phyloP scores from a whole-genome alignment of 1,284 basidiomycete genomes.

The Neolentinus lepideus region DNA sequence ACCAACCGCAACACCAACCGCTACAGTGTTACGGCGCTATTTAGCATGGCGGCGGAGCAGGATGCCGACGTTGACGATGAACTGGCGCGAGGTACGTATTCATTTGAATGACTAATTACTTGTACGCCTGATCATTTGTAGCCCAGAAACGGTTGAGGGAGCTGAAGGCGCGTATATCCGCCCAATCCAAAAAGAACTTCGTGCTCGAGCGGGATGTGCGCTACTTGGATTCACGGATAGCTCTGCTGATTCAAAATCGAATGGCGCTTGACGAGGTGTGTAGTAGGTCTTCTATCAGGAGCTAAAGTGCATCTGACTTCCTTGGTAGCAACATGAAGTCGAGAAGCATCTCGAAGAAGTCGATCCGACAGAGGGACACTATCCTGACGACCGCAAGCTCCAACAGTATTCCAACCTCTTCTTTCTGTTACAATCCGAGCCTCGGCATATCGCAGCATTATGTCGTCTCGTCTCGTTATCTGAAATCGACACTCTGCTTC shows the following conservation, averaged over 20 bases:
- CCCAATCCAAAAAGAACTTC: slow-evolving; percentile 99
- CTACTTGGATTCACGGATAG: slow-evolving; percentile 96
- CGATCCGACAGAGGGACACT: slow-evolving; percentile 83
- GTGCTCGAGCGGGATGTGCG: slow-evolving; percentile 97
- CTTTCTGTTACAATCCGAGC: slow-evolving; percentile 97
- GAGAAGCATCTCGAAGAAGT: slow-evolving; percentile 93
- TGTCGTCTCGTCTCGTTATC: slow-evolving; percentile 95
- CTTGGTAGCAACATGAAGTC: slow-evolving; percentile 79
- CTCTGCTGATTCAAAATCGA: slow-evolving; percentile 94
- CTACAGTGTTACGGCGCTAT: slow-evolving; percentile 93
- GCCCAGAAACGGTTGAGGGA: slow-evolving; percentile 95
- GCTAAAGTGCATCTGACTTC: background rate
- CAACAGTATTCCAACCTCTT: slow-evolving; percentile 98
- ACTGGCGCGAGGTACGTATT: slow-evolving; percentile 81
- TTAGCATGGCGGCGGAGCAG: slow-evolving; percentile 97
- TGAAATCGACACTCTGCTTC: slow-evolving; percentile 97
- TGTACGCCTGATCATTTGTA: slow-evolving; percentile 19
- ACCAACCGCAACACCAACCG: slow-evolving; percentile 94
- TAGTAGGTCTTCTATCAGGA: slow-evolving; percentile 8
- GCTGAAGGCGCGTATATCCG: slow-evolving; percentile 95
- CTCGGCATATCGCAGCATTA: slow-evolving; percentile 91
- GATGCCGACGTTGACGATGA: slow-evolving; percentile 99
- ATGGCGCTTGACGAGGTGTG: slow-evolving; percentile 94
- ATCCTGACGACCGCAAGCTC: slow-evolving; percentile 89
- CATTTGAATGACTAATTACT: background rate